Evolutionary conservation across 768 basidiomycete genomes (phyloP).

Genomic region (Grammothele lineata): DNA sequence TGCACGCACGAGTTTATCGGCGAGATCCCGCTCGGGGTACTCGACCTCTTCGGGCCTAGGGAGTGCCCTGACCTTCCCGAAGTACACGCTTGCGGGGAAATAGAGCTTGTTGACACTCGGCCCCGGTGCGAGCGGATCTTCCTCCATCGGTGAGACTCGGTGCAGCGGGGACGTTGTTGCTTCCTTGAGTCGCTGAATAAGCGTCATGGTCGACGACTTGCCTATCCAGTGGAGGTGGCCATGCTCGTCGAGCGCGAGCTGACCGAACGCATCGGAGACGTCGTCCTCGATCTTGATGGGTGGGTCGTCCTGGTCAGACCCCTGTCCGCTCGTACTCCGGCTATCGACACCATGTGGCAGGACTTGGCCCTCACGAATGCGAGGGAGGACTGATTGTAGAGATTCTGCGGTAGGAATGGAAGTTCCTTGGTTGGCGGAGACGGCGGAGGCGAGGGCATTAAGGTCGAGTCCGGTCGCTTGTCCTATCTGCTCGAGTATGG

Average conservation of each 20-base stretch:
- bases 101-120: conserved; percentile 82
- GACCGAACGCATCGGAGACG: conserved; percentile 80
- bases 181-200: conserved; percentile 83
- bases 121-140: conserved; percentile 74
- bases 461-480: conserved; percentile 42
- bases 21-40: conserved; percentile 79
- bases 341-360: conserved; percentile 7
- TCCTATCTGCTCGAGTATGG: conserved; percentile 70
- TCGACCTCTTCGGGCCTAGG: conserved; percentile 85
- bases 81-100: conserved; percentile 84
- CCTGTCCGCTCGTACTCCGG: conserved; percentile 22
- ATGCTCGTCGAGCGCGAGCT: conserved; percentile 84
- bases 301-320: conserved; percentile 34
- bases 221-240: conserved; percentile 92
- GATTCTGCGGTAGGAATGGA: conserved; percentile 12
- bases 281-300: conserved; percentile 62
- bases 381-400: conserved; percentile 22
- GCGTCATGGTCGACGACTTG: conserved; percentile 87
- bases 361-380: conserved; percentile 13
- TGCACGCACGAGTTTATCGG: conserved; percentile 73
- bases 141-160: conserved; percentile 80
- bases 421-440: conserved; percentile 4
- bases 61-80: conserved; percentile 79
- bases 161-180: conserved; percentile 69
- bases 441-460: conserved; percentile 12